Conservation (phyloP, 352 stramenopile species). For the Elongisporangium prolatum region DNA sequence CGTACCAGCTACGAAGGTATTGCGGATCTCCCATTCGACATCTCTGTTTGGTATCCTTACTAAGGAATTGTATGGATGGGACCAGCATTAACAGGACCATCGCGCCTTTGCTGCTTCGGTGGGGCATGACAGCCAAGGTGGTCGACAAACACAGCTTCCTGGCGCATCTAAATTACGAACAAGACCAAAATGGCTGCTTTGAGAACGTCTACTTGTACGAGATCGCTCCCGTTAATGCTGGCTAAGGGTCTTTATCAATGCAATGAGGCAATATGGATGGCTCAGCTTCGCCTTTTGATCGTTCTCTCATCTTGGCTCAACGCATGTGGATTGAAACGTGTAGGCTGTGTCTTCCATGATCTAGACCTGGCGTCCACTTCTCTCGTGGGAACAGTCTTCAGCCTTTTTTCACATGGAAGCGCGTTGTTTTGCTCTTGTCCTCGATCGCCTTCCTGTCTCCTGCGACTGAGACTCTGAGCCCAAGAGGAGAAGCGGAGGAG, state of each 20-base stretch:
- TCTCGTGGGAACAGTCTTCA: conserved; percentile 32
- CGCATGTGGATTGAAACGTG: conserved; percentile 2
- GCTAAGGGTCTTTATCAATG: too few relatives aligned
- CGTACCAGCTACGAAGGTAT: conserved; percentile 62
- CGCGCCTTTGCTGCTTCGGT: conserved; percentile 44
- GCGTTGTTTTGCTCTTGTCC: neutral
- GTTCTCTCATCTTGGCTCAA: conserved; percentile 26
- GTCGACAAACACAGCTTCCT: conserved; percentile 33
- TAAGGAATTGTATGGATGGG: neutral
- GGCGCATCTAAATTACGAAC: neutral
- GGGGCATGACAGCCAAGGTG: conserved; percentile 27
- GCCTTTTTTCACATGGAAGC: conserved; percentile 20
- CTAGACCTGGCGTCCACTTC: conserved; percentile 16
- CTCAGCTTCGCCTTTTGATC: conserved; percentile 77
- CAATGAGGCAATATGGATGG: conserved; percentile 28
- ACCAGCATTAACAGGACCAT: conserved; percentile 51
- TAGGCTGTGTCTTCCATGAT: conserved; percentile 32
- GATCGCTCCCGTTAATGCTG: conserved; percentile 18
- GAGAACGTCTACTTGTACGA: conserved; percentile 63
- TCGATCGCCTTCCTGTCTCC: neutral
- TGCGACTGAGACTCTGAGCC: neutral
- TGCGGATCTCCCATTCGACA: neutral
- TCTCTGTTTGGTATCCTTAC: neutral
- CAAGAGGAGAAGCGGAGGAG: neutral
- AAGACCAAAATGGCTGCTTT: conserved; percentile 14